These are phyloP conservation scores for Moesziomyces aphidis DNA, from an alignment of 1,284 basidiomycete species.

Conservation along the genomic window DNA sequence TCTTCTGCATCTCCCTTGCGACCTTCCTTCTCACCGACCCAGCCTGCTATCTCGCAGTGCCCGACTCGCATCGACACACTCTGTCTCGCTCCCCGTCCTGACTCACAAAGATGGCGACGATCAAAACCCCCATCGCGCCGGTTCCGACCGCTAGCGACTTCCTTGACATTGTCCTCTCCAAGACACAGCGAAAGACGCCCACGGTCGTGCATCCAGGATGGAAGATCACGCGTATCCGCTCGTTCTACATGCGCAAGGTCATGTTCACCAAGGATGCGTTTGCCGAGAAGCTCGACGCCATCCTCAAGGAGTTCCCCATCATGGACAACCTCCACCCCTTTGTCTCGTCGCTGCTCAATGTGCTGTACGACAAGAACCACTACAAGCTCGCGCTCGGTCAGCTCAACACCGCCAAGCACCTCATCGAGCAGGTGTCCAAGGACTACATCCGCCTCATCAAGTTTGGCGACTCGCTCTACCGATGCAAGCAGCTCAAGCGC, in stretches of 20 bases:
- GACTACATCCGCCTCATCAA: slow-evolving; percentile 67
- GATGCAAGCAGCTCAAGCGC: slow-evolving; percentile 68
- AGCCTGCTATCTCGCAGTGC: too few relatives aligned
- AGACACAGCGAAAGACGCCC: slow-evolving; percentile 95
- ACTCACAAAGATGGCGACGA: slow-evolving; percentile 48
- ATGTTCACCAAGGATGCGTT: slow-evolving; percentile 99
- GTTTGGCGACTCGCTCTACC: slow-evolving; percentile 66
- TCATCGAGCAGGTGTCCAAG: slow-evolving; percentile 67
- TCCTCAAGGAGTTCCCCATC: slow-evolving; percentile 89
- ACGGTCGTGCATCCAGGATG: slow-evolving; percentile 85
- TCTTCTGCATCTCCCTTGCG: neutral
- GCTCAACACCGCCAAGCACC: slow-evolving; percentile 66
- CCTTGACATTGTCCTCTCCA: slow-evolving; percentile 92
- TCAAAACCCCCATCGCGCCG: slow-evolving; percentile 79
- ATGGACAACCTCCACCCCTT: slow-evolving; percentile 65
- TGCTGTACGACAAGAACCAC: slow-evolving; percentile 68
- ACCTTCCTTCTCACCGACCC: too few relatives aligned
- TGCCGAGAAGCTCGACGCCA: slow-evolving; percentile 93
- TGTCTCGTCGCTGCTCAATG: slow-evolving; percentile 66
- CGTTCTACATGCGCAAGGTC: slow-evolving; percentile 98
- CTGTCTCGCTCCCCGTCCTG: neutral
- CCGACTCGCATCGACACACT: too few relatives aligned
- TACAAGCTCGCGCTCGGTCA: slow-evolving; percentile 68
- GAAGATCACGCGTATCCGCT: slow-evolving; percentile 93
- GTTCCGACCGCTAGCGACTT: slow-evolving; percentile 96